Evolutionary conservation across 108 stramenopile genomes (phyloP).

Genomic region (Skeletonema grethae): DNA sequence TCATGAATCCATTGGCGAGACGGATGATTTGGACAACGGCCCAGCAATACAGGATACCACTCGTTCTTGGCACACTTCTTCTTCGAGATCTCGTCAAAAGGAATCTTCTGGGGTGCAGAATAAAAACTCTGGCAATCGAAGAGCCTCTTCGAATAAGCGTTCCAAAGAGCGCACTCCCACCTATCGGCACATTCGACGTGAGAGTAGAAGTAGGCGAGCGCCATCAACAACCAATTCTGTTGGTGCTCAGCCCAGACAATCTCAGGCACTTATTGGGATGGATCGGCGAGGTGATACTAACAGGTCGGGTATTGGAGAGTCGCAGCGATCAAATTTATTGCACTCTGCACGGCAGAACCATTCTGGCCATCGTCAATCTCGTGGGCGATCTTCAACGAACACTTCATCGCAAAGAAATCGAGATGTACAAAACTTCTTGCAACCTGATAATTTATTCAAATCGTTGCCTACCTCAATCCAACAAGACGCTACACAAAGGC

Average conservation of each 20-base stretch:
- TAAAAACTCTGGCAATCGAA: not conserved
- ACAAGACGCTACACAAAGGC: not conserved
- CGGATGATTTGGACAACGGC: conserved; percentile 27
- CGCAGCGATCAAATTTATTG: not conserved
- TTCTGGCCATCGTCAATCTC: not conserved
- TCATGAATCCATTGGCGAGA: conserved; percentile 30
- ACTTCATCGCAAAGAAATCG: not conserved
- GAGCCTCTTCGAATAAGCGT: not conserved
- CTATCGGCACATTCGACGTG: conserved; percentile 1
- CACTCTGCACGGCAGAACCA: not conserved
- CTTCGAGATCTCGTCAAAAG: not conserved
- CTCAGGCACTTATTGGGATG: not conserved
- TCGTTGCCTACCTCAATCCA: not conserved
- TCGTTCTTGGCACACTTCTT: conserved; percentile 4
- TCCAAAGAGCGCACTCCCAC: not conserved
- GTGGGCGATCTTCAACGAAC: not conserved
- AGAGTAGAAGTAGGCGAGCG: not conserved
- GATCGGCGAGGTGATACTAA: not conserved
- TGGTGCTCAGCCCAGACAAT: not conserved
- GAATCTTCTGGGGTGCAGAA: not conserved
- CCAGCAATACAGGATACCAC: not conserved
- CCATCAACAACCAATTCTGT: not conserved
- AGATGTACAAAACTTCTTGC: not conserved
- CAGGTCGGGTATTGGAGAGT: not conserved
- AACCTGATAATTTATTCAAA: not conserved